Evolutionary conservation across 208 protist genomes (phyloP).

Genomic region (Angomonas ambiguus): DNA sequence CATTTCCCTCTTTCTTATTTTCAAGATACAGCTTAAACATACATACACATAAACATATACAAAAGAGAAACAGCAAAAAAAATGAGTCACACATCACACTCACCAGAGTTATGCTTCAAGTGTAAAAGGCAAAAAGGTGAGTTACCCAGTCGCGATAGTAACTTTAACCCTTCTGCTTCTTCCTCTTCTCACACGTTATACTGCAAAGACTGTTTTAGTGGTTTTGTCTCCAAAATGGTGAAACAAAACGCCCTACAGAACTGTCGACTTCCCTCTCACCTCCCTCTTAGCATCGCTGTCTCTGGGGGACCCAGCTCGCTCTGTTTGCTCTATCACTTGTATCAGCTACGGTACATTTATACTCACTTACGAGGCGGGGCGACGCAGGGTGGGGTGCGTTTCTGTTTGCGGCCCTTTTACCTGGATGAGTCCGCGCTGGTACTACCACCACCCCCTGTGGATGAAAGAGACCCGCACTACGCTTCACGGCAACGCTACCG

Average conservation of each 20-base stretch:
- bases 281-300: conserved; percentile 65
- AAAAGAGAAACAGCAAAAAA: too few relatives aligned
- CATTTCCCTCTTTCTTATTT: too few relatives aligned
- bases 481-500: background rate
- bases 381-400: conserved; percentile 3
- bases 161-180: background rate
- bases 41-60: too few relatives aligned
- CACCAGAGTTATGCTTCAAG: conserved; percentile 86
- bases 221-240: conserved; percentile 45
- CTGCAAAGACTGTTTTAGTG: conserved; percentile 64
- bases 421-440: conserved; percentile 65
- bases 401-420: conserved; percentile 58
- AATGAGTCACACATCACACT: too few relatives aligned
- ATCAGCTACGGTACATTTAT: conserved; percentile 29
- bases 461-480: background rate
- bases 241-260: conserved; percentile 52
- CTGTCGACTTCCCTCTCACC: conserved; percentile 52
- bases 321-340: conserved; percentile 60
- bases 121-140: conserved; percentile 43
- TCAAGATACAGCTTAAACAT: too few relatives aligned
- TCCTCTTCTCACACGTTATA: conserved; percentile 39
- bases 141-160: conserved; percentile 61
- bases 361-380: background rate
- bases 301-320: conserved; percentile 68
- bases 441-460: conserved; percentile 1